These are phyloP conservation scores for Pueraria montana DNA, from an alignment of 306 rosid species.

Conservation along the genomic window DNA sequence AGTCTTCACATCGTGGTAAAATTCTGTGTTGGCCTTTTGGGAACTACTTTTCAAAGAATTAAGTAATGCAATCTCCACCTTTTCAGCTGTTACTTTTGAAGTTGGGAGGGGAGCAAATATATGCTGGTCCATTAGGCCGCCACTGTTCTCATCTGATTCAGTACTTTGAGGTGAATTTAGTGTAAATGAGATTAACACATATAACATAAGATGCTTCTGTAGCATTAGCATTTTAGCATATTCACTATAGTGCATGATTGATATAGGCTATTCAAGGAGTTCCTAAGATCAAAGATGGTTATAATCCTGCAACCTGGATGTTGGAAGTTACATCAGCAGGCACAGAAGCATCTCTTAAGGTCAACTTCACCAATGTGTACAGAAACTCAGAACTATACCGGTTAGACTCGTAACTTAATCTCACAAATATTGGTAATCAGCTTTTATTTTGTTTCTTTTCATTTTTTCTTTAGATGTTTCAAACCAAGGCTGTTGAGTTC, in stretches of 20 bases:
- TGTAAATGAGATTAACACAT: conserved; percentile 26
- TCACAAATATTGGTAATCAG: background rate
- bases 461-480: background rate
- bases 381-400: conserved; percentile 54
- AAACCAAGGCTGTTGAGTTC: background rate
- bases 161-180: conserved; percentile 78
- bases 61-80: background rate
- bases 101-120: conserved; percentile 88
- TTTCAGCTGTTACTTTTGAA: conserved; percentile 81
- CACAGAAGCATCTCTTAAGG: conserved; percentile 69
- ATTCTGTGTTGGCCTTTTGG: conserved; percentile 8
- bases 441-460: conserved; percentile 2
- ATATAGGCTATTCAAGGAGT: conserved; percentile 76
- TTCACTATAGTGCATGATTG: conserved; percentile 27
- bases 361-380: conserved; percentile 63
- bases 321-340: conserved; percentile 84
- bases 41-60: conserved; percentile 13
- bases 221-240: background rate
- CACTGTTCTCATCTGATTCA: conserved; percentile 66
- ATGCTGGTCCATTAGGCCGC: conserved; percentile 80
- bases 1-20: background rate
- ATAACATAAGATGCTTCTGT: background rate
- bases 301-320: conserved; percentile 98
- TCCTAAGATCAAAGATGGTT: conserved; percentile 76
- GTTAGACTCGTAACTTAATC: conserved; percentile 37